Evolutionary conservation across 352 stramenopile genomes (phyloP).

Genomic region (Pythium oligandrum): DNA sequence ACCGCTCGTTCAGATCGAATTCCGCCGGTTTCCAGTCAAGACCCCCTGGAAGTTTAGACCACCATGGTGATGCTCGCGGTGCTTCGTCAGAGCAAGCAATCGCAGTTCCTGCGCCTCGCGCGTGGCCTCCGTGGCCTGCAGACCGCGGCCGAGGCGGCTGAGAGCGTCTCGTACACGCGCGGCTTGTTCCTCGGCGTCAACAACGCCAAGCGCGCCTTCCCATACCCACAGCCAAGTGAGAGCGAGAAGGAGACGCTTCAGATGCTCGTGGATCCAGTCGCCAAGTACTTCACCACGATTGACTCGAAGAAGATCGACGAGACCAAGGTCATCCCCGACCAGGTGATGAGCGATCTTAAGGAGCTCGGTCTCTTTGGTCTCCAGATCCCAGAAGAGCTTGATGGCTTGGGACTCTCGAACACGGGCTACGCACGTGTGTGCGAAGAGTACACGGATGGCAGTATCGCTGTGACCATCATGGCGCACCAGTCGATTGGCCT

Average conservation of each 20-base stretch:
- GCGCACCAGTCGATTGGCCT: conserved; percentile 86
- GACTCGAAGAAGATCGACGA: conserved; percentile 76
- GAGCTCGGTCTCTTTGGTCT: conserved; percentile 83
- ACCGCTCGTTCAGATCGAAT: too few species aligned
- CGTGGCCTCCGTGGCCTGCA: conserved; percentile 40
- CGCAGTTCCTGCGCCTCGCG: conserved; percentile 11
- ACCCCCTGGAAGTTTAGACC: too few species aligned
- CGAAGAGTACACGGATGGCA: conserved; percentile 80
- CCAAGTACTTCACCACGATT: conserved; percentile 71
- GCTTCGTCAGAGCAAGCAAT: conserved; percentile 24
- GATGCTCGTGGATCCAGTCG: conserved; percentile 79
- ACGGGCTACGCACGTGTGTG: conserved; percentile 82
- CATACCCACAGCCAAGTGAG: conserved; percentile 70
- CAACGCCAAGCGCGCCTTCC: conserved; percentile 71
- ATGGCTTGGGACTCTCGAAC: conserved; percentile 77
- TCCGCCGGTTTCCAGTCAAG: too few species aligned
- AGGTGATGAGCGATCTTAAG: conserved; percentile 74
- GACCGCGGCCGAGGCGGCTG: conserved; percentile 59
- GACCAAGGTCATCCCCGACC: conserved; percentile 69
- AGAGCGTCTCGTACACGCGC: conserved; percentile 73
- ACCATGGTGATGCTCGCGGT: conserved; percentile 45
- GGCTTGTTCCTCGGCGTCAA: conserved; percentile 82
- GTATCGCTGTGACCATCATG: conserved; percentile 81
- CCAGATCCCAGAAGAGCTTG: conserved; percentile 78
- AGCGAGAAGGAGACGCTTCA: conserved; percentile 76